Base-by-base conservation (phyloP, 495 filamentous ascomycete species). In the Glarea lozoyensis region DNA sequence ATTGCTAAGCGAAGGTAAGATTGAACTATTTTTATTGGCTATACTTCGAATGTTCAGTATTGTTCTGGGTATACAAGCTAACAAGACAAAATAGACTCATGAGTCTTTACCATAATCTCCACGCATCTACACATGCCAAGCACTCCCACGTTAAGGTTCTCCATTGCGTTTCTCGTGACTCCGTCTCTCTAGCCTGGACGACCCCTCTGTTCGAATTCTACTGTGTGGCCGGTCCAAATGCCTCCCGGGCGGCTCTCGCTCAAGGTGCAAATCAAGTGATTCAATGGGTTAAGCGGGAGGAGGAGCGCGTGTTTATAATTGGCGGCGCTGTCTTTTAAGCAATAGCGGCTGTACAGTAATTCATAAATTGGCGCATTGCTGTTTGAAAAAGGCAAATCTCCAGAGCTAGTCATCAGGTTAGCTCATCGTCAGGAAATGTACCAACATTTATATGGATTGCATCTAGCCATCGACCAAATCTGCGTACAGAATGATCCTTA, bases 171-270 rank as follows among this genome's bases (percentile, higher is more conserved):
- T 74, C 75, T 21, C 77, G 74, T 10, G 85, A 84, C 24, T 73
- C 79, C 17, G 82, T 83, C 18, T 81, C 82, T 2, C 74, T 98
- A 24, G 92, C 84, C 4, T 97, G 92, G 92, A 73, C 83, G 29
- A 94, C 88, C 15, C 86, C 88, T 2, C 56, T 81, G 0, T 96
- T 96, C 48, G 93, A 98, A 59, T 69, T 98, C 37, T 98, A 96
- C 66, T 90, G 85, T 57, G 81, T 97, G 6, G 87, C 88, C n/a
- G 83, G 83, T 11, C 78, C 80, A 3, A 79, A 82, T 37, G 74
- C 82, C 35, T 82, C 78, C 48, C 72, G 89, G n/a, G 76, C 79
- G 35, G 78, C 79, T 11, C 69, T 97, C 41, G 84, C 86, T 15
- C 82, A 89, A 60, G 84, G 82, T 15, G 93, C 88, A 10, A 92